Conservation (phyloP, 805 yeast genomes). For the Saccharomyces paradoxus region DNA sequence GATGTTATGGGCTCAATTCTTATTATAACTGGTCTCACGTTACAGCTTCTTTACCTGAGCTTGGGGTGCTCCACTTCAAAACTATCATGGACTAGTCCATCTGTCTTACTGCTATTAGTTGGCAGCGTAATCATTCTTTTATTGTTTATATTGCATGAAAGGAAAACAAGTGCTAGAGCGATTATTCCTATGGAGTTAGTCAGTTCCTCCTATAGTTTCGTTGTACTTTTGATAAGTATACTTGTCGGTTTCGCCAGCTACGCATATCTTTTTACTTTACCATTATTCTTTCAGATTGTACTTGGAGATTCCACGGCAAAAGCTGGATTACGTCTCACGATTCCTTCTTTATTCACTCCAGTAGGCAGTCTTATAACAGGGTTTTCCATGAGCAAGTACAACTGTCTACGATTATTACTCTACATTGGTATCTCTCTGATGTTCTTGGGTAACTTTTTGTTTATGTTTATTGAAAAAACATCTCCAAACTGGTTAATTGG, state of each 20-base stretch:
- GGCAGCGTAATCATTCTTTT: slow-evolving; percentile 6
- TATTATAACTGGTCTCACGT: slow-evolving; percentile 29
- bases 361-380: slow-evolving; percentile 38
- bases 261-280: slow-evolving; percentile 37
- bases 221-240: slow-evolving; percentile 22
- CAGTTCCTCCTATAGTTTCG: slow-evolving; percentile 3
- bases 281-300: slow-evolving; percentile 36
- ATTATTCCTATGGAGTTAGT: slow-evolving; percentile 13
- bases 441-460: slow-evolving; percentile 32
- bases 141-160: slow-evolving; percentile 10
- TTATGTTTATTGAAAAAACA: slow-evolving; percentile 17
- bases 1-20: slow-evolving; percentile 32
- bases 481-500: slow-evolving; percentile 25
- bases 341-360: slow-evolving; percentile 37
- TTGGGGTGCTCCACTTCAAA: slow-evolving; percentile 5
- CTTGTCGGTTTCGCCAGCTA: slow-evolving; percentile 34
- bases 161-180: slow-evolving; percentile 11
- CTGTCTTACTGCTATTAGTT: slow-evolving; percentile 3
- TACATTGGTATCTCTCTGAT: slow-evolving; percentile 31
- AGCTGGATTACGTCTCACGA: slow-evolving; percentile 36
- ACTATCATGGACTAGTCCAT: slow-evolving; percentile 5
- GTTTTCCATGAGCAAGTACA: slow-evolving; percentile 30
- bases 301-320: slow-evolving; percentile 34
- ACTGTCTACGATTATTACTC: slow-evolving; percentile 25
- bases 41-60: slow-evolving; percentile 21